Evolutionary conservation across 805 yeast genomes (phyloP), one percentile per base, ranked within the genome.

Genomic region (Wickerhamiella musiphila): DNA sequence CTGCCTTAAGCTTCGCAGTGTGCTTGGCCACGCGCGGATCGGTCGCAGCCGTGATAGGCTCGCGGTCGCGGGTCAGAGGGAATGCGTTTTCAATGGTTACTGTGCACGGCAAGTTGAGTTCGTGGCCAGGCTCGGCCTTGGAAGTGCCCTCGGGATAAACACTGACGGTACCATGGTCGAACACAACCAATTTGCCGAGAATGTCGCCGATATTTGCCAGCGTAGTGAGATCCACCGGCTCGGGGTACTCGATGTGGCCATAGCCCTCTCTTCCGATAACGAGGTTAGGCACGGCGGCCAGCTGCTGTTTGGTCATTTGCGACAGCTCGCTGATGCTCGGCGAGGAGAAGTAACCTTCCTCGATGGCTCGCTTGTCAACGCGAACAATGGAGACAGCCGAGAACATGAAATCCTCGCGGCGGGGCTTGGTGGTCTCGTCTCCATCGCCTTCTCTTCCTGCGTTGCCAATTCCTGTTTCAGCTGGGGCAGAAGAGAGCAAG

Each of bases 181-280:
- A 73, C 1, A 64, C 56, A 22, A 82, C 66, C 4, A 78, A 44
- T 13, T 63, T 65, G n/a, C 81, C 81, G 19, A 77, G 62, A 19
- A 77, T 65, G 15, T 70, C 64, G 5, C 72, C 65, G 33, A 76
- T 49, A 31, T 70, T 65, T 1, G 70, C 59, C 36, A 77, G 53
- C 2, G 68, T 52, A 0, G 92, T 69, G 42, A 84, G 58, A 50
- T 84, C 94, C 22, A 84, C 86, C 1, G 93, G 82, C 32, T 65
- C 57, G 23, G 69, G 47, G 49, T 78, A 84, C 43, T 70, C 76
- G 34, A 84, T 61, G 36, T 53, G 55, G 32, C 95, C 96, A 47
- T 60, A 73, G 35, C 70, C 68, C 35, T 63, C 63, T 38, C 84
- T 71, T 1, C 94, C 94, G 43, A 84, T 64, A 11, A 66, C 67